Percentiles rank a stretch among this genome's conserved stretches.
Conservation (phyloP, 768 basidiomycete species). For the Punctularia strigosozonata region DNA sequence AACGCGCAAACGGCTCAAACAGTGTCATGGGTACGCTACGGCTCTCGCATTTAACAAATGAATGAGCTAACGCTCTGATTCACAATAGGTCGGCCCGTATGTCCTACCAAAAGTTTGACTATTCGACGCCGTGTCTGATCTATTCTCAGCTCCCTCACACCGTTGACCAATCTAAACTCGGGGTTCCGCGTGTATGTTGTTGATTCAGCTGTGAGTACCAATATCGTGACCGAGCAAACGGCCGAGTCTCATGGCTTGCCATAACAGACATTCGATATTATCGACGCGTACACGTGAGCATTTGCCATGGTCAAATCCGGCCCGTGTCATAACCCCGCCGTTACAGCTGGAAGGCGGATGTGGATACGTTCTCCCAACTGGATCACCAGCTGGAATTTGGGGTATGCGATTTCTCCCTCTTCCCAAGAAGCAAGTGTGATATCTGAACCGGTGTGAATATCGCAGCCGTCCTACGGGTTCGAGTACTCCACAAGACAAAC, state of each 20-base stretch:
- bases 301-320: slow-evolving; percentile 2
- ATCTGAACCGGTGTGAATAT: too few species aligned
- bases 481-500: slow-evolving; percentile 65
- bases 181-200: slow-evolving; percentile 69
- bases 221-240: neutral
- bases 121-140: too few species aligned
- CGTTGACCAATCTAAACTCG: slow-evolving; percentile 58
- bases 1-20: slow-evolving; percentile 44
- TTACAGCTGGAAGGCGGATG: slow-evolving; percentile 52
- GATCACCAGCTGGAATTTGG: slow-evolving; percentile 45
- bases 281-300: slow-evolving; percentile 67
- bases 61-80: neutral
- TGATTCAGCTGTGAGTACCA: slow-evolving; percentile 45
- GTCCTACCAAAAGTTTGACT: too few species aligned
- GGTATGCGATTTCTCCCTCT: too few species aligned
- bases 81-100: slow-evolving; percentile 65
- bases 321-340: neutral
- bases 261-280: slow-evolving; percentile 58
- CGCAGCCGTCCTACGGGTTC: slow-evolving; percentile 42
- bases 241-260: slow-evolving; percentile 1
- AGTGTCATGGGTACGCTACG: slow-evolving; percentile 32
- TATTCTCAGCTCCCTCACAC: slow-evolving; percentile 65
- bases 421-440: too few species aligned
- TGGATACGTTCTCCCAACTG: slow-evolving; percentile 43
- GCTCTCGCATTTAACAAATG: neutral